A percentile compares a stretch with the other conserved stretches of the same genome.
Conservation (phyloP, 2,329 filamentous ascomycete genomes). For the Aspergillus cejpii region DNA sequence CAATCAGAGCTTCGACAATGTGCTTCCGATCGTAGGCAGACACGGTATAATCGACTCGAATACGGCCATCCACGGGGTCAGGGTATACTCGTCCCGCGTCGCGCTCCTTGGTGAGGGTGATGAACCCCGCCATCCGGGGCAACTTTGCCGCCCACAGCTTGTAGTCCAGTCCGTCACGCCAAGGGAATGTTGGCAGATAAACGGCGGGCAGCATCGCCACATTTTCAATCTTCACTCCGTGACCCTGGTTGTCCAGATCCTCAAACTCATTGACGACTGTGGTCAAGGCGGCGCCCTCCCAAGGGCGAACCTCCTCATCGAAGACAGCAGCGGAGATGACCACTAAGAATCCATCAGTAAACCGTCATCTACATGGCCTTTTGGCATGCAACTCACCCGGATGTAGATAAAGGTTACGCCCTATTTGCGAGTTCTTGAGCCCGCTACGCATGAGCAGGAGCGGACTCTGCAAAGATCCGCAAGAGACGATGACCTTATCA, state of each 20-base stretch:
- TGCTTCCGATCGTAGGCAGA: slow-evolving; percentile 66
- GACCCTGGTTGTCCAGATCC: slow-evolving; percentile 70
- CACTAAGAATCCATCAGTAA: slow-evolving; percentile 15
- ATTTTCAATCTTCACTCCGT: slow-evolving; percentile 76
- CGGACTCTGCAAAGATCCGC: slow-evolving; percentile 70
- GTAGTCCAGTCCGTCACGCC: slow-evolving; percentile 61
- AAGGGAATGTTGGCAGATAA: slow-evolving; percentile 58
- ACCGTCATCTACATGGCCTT: no score
- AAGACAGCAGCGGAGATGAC: slow-evolving; percentile 53
- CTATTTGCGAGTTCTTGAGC: slow-evolving; percentile 73
- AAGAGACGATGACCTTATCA: slow-evolving; percentile 71
- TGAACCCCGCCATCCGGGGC: slow-evolving; percentile 63
- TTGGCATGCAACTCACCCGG: slow-evolving; percentile 53
- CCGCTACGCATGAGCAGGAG: slow-evolving; percentile 71
- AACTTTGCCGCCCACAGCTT: slow-evolving; percentile 66
- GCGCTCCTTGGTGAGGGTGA: slow-evolving; percentile 67
- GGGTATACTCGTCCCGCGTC: slow-evolving; percentile 68
- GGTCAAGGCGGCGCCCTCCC: slow-evolving; percentile 75
- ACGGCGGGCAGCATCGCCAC: slow-evolving; percentile 66
- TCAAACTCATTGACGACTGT: slow-evolving; percentile 70
- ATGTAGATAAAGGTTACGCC: slow-evolving; percentile 74
- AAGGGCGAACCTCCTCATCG: slow-evolving; percentile 61
- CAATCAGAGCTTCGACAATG: slow-evolving; percentile 64
- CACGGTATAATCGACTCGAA: slow-evolving; percentile 62
- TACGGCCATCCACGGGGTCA: slow-evolving; percentile 60